Conservation (phyloP, 2,329 filamentous ascomycete genomes). For the Nannizziopsis arthrosporioides region DNA sequence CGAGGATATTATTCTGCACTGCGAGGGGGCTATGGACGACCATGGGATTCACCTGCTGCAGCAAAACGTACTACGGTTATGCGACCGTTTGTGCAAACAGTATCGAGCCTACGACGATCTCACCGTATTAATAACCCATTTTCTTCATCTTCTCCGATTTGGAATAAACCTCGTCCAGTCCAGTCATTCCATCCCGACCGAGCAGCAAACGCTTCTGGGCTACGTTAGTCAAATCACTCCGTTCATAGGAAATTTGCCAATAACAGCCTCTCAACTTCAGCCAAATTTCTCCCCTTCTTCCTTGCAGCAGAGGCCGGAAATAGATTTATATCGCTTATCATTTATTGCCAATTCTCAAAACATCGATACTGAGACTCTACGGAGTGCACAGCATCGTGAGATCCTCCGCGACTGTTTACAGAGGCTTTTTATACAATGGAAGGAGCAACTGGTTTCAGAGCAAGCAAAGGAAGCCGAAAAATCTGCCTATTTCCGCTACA, state of each 20-base stretch:
- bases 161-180: slow-evolving; percentile 54
- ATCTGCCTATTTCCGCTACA: slow-evolving; percentile 70
- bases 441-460: slow-evolving; percentile 60
- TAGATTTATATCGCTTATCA: slow-evolving; percentile 29
- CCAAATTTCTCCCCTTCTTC: neutral
- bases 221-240: slow-evolving; percentile 29
- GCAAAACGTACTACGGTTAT: slow-evolving; percentile 55
- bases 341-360: slow-evolving; percentile 27
- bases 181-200: slow-evolving; percentile 15
- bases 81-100: slow-evolving; percentile 54
- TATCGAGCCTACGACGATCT: slow-evolving; percentile 80
- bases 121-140: slow-evolving; percentile 62
- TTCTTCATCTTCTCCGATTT: slow-evolving; percentile 66
- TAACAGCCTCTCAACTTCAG: neutral
- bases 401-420: slow-evolving; percentile 57
- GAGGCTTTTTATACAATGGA: slow-evolving; percentile 69
- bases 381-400: slow-evolving; percentile 35
- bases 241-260: slow-evolving; percentile 25
- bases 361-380: slow-evolving; percentile 29
- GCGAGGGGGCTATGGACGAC: slow-evolving; percentile 16
- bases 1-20: slow-evolving; percentile 21
- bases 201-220: slow-evolving; percentile 18
- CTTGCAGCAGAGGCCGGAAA: slow-evolving; percentile 18
- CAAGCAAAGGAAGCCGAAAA: slow-evolving; percentile 62
- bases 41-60: slow-evolving; percentile 34